These are phyloP conservation scores for Pistacia vera DNA, from an alignment of 345 rosid genomes.

Conservation along the genomic window DNA sequence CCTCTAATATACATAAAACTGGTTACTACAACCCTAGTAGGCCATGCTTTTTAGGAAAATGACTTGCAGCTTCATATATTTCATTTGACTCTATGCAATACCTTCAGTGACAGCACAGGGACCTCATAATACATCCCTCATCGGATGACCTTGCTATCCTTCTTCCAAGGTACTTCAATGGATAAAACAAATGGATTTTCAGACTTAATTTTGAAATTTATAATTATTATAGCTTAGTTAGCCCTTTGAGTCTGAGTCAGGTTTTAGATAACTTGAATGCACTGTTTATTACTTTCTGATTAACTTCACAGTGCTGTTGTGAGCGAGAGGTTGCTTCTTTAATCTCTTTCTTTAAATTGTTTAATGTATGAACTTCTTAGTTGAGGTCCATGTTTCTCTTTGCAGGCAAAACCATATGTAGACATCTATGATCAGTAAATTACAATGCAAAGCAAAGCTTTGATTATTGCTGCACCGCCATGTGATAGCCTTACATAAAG, in stretches of 20 bases:
- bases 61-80: background rate
- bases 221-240: background rate
- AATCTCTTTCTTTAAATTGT: background rate
- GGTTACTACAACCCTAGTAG: background rate
- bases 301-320: background rate
- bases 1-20: background rate
- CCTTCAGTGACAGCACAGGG: background rate
- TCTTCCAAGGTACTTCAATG: background rate
- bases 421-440: slow-evolving; percentile 1
- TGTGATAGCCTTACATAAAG: background rate
- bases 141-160: background rate
- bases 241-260: background rate
- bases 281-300: background rate
- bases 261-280: background rate
- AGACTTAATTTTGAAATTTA: background rate
- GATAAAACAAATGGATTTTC: background rate
- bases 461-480: background rate
- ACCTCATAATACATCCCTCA: background rate
- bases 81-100: background rate
- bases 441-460: background rate
- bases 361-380: slow-evolving; percentile 18
- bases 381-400: slow-evolving; percentile 19
- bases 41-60: background rate
- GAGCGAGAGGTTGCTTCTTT: background rate
- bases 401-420: slow-evolving; percentile 44